A percentile compares a stretch with the other conserved stretches of the same genome.
These are phyloP conservation scores for Kuraishia piskuri DNA, from an alignment of 805 yeast genomes.

Conservation along the genomic window DNA sequence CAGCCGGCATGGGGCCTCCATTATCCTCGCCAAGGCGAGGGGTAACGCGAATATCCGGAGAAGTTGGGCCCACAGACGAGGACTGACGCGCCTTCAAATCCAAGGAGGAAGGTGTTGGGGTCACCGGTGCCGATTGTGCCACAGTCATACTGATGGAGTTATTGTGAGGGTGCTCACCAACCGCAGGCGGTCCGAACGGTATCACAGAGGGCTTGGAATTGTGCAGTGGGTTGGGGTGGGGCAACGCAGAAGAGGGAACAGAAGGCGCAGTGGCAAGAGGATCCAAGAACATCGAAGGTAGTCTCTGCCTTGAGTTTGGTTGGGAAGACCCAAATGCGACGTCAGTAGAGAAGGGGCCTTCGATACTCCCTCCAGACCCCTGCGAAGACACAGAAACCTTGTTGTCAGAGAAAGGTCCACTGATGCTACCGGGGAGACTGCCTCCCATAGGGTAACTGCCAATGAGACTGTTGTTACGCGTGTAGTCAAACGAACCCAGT, in stretches of 20 bases:
- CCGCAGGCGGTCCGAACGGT: neutral
- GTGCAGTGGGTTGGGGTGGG: neutral
- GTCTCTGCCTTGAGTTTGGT: constrained; percentile 24
- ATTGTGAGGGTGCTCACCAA: neutral
- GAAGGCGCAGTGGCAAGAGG: constrained; percentile 35
- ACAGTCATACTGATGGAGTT: neutral
- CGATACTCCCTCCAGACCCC: neutral
- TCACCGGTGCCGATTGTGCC: neutral
- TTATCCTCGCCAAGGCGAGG: neutral
- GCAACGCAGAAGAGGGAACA: neutral
- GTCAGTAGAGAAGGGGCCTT: neutral
- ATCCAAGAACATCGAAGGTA: constrained; percentile 39
- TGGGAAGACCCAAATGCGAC: neutral
- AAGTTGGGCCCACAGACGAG: neutral
- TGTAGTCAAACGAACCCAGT: neutral
- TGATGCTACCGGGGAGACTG: neutral
- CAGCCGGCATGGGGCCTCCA: neutral
- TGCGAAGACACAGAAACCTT: neutral
- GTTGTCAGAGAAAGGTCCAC: neutral
- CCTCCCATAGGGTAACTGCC: neutral
- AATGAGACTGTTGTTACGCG: neutral
- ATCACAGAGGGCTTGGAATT: neutral
- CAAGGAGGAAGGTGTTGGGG: neutral
- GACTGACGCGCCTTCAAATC: neutral
- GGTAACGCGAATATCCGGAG: neutral